Conservation (phyloP, 2,329 filamentous ascomycete genomes). For the Exophiala alcalophila region DNA sequence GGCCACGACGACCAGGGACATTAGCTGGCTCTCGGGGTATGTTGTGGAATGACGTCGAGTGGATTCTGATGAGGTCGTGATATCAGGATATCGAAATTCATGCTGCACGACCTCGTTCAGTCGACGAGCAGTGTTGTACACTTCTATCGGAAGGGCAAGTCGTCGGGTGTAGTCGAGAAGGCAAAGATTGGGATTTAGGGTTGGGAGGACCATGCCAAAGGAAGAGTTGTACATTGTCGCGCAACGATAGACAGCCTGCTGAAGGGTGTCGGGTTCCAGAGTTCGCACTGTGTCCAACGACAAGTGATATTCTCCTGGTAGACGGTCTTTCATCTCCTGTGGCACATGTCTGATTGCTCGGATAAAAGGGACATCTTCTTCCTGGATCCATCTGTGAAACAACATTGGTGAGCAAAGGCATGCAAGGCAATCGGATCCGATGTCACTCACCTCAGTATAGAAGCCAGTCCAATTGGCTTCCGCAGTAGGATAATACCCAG, state of each 20-base stretch:
- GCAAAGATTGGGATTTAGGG: constrained; percentile 67
- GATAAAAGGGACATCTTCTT: constrained; percentile 68
- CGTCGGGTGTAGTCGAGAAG: constrained; percentile 68
- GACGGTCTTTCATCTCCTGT: constrained; percentile 43
- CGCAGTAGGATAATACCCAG: constrained; percentile 71
- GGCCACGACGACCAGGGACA: constrained; percentile 68
- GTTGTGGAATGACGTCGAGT: constrained; percentile 46
- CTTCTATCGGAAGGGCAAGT: constrained; percentile 71
- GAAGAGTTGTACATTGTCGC: constrained; percentile 63
- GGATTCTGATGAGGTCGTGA: background rate
- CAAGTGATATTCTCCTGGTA: constrained; percentile 42
- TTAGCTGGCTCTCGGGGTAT: constrained; percentile 72
- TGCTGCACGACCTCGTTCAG: constrained; percentile 54
- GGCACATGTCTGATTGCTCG: constrained; percentile 53
- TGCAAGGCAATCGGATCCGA: background rate
- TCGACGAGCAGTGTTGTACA: constrained; percentile 58
- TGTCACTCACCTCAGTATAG: constrained; percentile 54
- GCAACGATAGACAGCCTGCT: constrained; percentile 61
- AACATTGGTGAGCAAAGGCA: constrained; percentile 18
- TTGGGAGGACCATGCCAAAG: constrained; percentile 68
- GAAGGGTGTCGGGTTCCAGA: constrained; percentile 57
- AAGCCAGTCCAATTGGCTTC: constrained; percentile 71
- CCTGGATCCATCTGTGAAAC: constrained; percentile 59
- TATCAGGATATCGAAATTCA: constrained; percentile 56
- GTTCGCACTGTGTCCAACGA: constrained; percentile 43